A percentile compares a stretch with the other conserved stretches of the same genome.
Evolutionary conservation across 306 rosid species (phyloP).

Genomic region (Crataegus laevigata): DNA sequence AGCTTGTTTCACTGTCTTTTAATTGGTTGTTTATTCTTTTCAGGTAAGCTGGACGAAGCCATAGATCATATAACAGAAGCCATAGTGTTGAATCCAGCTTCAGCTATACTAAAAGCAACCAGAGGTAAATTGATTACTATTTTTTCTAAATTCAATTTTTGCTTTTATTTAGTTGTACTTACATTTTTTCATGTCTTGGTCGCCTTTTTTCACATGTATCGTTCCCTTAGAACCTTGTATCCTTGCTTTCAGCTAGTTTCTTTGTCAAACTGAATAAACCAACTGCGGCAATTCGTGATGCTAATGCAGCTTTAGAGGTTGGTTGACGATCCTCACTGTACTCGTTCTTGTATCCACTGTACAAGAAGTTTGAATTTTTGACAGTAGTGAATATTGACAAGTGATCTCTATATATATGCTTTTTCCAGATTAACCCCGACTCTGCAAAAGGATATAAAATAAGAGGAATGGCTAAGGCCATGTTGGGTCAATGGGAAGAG

Average conservation of each 20-base stretch:
- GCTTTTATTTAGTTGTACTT: background rate
- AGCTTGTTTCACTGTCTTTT: background rate
- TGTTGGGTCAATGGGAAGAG: constrained; percentile 74
- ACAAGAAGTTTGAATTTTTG: background rate
- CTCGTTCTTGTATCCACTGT: background rate
- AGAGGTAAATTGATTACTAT: constrained; percentile 40
- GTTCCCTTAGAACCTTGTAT: constrained; percentile 7
- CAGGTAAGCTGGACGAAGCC: constrained; percentile 63
- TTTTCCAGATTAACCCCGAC: constrained; percentile 67
- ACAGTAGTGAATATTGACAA: background rate
- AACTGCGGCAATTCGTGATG: constrained; percentile 78
- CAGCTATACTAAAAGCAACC: constrained; percentile 72
- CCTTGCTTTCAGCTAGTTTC: constrained; percentile 53
- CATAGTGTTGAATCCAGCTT: constrained; percentile 63
- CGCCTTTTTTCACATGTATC: background rate
- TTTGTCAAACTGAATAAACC: constrained; percentile 67
- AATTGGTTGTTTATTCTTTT: constrained; percentile 16
- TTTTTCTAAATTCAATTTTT: background rate
- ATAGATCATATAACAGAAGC: constrained; percentile 68
- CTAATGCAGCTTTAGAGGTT: constrained; percentile 78
- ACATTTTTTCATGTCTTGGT: background rate
- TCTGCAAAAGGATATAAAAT: constrained; percentile 80
- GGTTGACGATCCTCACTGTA: constrained; percentile 1
- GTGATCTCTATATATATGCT: background rate
- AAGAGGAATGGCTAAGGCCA: constrained; percentile 70